These are phyloP conservation scores for Fusarium nelsonii DNA, from an alignment of 2,329 filamentous ascomycete species.

Conservation along the genomic window DNA sequence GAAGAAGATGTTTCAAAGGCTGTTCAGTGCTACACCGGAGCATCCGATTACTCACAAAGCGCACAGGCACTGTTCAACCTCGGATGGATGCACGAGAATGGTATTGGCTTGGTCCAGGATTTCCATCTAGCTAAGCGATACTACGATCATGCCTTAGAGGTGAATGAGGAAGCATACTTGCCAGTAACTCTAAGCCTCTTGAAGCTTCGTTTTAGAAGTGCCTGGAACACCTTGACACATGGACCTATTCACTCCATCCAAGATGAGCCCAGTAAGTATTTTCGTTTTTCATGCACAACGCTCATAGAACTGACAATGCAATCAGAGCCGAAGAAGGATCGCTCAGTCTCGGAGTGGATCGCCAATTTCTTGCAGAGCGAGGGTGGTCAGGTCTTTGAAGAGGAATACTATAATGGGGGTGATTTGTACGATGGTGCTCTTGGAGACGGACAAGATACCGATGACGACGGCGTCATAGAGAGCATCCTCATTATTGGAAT, in stretches of 20 bases:
- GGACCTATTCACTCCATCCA: conserved; percentile 94
- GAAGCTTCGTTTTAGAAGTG: conserved; percentile 86
- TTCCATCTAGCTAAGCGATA: conserved; percentile 97
- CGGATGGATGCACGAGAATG: conserved; percentile 99
- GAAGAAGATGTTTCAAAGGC: conserved; percentile 83
- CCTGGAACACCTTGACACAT: conserved; percentile 93
- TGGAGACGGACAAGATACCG: conserved; percentile 71
- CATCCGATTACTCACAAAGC: conserved; percentile 90
- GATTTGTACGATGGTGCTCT: conserved; percentile 68
- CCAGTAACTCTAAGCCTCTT: conserved; percentile 90
- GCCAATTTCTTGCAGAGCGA: conserved; percentile 83
- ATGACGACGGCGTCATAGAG: conserved; percentile 82
- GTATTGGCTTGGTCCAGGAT: conserved; percentile 90
- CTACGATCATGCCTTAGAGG: conserved; percentile 92
- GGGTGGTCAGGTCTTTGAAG: conserved; percentile 72
- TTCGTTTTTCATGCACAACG: background rate
- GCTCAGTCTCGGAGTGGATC: conserved; percentile 88
- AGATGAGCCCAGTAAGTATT: conserved; percentile 82
- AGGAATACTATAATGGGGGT: conserved; percentile 65
- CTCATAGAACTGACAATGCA: conserved; percentile 47
- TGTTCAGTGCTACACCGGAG: conserved; percentile 90
- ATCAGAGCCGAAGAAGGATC: conserved; percentile 75
- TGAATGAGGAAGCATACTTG: conserved; percentile 92
- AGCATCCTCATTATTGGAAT: conserved; percentile 85
- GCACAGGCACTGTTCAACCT: conserved; percentile 97